Percentiles rank a stretch among this genome's conserved stretches.
Evolutionary conservation across 345 rosid species (phyloP).

Genomic region (Sapria himalayana): DNA sequence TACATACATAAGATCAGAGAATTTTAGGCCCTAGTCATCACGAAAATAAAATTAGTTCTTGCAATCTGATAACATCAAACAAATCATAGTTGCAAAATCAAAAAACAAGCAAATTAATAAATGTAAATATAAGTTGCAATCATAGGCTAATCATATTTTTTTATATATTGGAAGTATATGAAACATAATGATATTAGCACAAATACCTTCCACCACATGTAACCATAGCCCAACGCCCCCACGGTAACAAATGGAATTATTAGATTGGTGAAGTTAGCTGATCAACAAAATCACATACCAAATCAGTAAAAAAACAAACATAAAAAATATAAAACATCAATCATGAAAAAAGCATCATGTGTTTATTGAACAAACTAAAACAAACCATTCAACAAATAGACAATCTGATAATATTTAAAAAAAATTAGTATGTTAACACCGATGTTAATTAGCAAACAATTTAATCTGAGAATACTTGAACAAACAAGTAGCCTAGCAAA

Average conservation of each 20-base stretch:
- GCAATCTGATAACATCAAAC: slow-evolving; percentile 7
- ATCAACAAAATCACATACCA: too few species aligned
- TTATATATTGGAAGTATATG: neutral
- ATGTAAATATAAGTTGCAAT: neutral
- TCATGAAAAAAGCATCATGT: neutral
- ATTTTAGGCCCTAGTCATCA: slow-evolving; percentile 46
- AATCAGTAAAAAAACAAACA: neutral
- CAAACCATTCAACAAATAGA: neutral
- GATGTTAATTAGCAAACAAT: too few species aligned
- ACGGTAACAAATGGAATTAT: slow-evolving; percentile 58
- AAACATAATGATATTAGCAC: neutral
- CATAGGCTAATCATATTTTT: neutral
- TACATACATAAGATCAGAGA: slow-evolving; percentile 79
- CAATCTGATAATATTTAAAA: too few species aligned
- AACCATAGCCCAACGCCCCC: slow-evolving; percentile 91
- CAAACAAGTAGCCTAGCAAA: too few species aligned
- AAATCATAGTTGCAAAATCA: neutral
- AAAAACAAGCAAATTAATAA: neutral
- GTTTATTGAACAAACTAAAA: too few species aligned
- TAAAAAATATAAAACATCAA: neutral
- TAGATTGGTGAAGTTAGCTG: slow-evolving; percentile 40
- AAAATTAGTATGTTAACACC: too few species aligned
- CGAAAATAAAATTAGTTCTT: neutral
- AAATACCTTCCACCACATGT: slow-evolving; percentile 97
- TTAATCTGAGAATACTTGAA: too few species aligned